Base-by-base conservation (phyloP, 2,329 filamentous ascomycete species). In the Thelonectria blattea region DNA sequence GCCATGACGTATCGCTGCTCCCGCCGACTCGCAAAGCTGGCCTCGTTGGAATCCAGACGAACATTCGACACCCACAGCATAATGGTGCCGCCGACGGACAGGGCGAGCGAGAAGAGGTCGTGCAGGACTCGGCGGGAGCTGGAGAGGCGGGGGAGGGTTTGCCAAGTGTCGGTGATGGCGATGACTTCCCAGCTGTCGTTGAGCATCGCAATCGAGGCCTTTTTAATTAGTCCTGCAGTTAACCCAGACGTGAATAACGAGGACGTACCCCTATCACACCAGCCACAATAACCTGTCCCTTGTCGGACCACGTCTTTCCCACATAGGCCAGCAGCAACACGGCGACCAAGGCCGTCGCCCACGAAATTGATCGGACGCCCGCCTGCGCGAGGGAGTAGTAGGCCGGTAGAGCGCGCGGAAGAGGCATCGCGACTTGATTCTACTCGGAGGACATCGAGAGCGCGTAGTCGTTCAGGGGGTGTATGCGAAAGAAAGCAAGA, bases 131-230 rank as follows among this genome's bases (percentile, higher is more conserved):
- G 67, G n/a, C 73, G 68, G 3, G 70, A 68, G 2, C 72, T 64
- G 17, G 69, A 61, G 24, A 74, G 57, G 27, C 70, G 64, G 15
- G 65, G 59, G 14, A 75, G 71, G 8, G 68, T 68, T 12, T 68
- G 56, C 8, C 68, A 58, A 8, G 66, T 61, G 24, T 75, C 71
- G 6, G 68, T 64, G 14, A 72, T 62, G 3, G 74, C 71, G 48
- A 73, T 56, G 45, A 73, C 68, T 42, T 77, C 73, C 74, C 75
- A 77, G 66, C 73, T 76, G 48, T 78, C 76, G 53, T 75, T 75
- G 63, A 78, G 70, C 56, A 76, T 66, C 22, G 76, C 71, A 15
- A 75, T 66, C 50, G 67, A 64, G 24, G 67, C 67, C 74, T 37
- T 15, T n/a, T 18, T n/a, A 20, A 42, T 42, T 9, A 42, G 39